Evolutionary conservation across 495 filamentous ascomycete species (phyloP), one percentile per base, ranked within the genome.

Genomic region (Bryoglossum gracile): DNA sequence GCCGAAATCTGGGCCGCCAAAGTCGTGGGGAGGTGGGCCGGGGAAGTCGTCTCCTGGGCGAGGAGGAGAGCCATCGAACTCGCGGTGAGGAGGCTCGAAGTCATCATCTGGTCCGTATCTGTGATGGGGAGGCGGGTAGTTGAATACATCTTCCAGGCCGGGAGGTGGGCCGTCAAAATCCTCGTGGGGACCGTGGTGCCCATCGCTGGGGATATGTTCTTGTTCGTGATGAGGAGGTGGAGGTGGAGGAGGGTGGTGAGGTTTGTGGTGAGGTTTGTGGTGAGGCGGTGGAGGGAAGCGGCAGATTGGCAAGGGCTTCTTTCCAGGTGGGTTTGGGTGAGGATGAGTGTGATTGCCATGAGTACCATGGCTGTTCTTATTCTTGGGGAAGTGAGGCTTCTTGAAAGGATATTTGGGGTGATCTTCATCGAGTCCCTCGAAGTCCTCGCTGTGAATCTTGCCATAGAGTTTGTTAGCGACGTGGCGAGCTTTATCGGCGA

Each of bases 181-280:
- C 8, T 5, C 9, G 34, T 37, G 34, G 8, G 34, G 34, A 37
- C 16, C 16, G n/a, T 32, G 28, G n/a, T 32, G 6, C 28, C 28
- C 28, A 6, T 32, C 8, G 28, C 28, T 32, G 8, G 28, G 8
- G 28, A 32, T 32, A 13, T 13, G 6, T 32, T 13, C 18, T 11
- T 39, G 23, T 10, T 24, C 44, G 26, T 53, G 49, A 41, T 48
- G 53, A 41, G 45, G 46, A 35, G 51, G 51, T 33, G 50, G 50
- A 42, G 43, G 49, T 25, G 43, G 56, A 19, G 42, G 50, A 4
- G 34, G 16, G n/a, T 40, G 6, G n/a, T 34, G 39, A 22, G 53
- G 48, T 9, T 44, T 46, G 16, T 57, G 50, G 19, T 54, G 57
- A 21, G 49, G 53, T 16, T 36, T 30, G 1, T 34, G 11, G 24